Evolutionary conservation across 345 rosid genomes (phyloP), one percentile per base, ranked within the genome.

Genomic region (Acer yangbiense): DNA sequence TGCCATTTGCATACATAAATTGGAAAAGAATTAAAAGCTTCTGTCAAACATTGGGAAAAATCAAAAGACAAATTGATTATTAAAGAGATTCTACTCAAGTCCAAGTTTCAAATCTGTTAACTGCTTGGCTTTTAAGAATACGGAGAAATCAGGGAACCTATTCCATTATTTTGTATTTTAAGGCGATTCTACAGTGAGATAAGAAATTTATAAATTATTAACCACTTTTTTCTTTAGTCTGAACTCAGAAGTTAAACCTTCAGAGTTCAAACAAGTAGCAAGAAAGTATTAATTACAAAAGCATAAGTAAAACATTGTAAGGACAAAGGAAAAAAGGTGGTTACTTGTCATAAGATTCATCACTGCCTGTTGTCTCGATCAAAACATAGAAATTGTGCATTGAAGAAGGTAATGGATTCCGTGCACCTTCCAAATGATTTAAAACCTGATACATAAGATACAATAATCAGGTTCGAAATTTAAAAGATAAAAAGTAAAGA

Each of bases 361-460:
- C 84, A 69, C 91, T 92, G 80, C 99, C 98, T 0, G 92, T 92
- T 60, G 93, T 93, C 88, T 94, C 99, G 67, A 96, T 92, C 85
- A 96, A 80, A 79, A 96, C 86, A 74, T 94, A 96, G 76, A 96
- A 96, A 64, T 91, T 89, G 87, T 94, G 92, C 57, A 77, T 61
- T 63, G 93, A 78, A 62, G 97, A 79, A 71, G 92, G 87, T 79
- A 96, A 79, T 32, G 98, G 98, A 88, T 94, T 90, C 79, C 95
- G 93, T 74, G 80, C 97, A 85, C 97, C 97, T 25, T 94, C 97
- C 85, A 94, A 78, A 82, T 92, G 90, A 86, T 82, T 86, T 50
- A 94, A 80, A 75, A 90, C 97, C 99, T 94, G 85, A 46, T 0
- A 20, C 58, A 68, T n/a, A 58, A 76, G 77, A 48, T 1, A 50